Evolutionary conservation across 1,139 yeast genomes (phyloP).

Genomic region (Eremothecium sinecaudum): DNA sequence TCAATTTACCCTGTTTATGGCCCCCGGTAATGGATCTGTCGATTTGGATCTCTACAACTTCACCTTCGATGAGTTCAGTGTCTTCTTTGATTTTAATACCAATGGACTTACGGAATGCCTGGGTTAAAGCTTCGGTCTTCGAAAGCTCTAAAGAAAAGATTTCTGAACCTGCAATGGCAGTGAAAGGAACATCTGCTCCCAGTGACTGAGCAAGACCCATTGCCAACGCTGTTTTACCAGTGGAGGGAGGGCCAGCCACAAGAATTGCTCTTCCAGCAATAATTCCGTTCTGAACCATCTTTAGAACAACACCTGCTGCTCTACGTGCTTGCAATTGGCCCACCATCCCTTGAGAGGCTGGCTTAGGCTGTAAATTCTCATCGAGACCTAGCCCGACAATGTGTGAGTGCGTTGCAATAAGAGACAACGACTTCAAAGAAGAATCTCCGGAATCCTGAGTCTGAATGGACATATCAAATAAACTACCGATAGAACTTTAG

Average conservation of each 20-base stretch:
- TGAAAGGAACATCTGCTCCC: slow-evolving; percentile 90
- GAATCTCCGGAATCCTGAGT: slow-evolving; percentile 38
- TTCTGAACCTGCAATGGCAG: slow-evolving; percentile 91
- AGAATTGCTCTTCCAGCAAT: slow-evolving; percentile 96
- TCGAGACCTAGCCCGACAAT: slow-evolving; percentile 92
- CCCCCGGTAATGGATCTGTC: slow-evolving; percentile 96
- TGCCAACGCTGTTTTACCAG: slow-evolving; percentile 98
- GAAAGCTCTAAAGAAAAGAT: slow-evolving; percentile 83
- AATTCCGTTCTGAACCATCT: slow-evolving; percentile 86
- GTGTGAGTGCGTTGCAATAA: slow-evolving; percentile 95
- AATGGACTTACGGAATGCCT: slow-evolving; percentile 89
- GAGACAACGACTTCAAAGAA: slow-evolving; percentile 47
- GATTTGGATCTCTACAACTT: slow-evolving; percentile 95
- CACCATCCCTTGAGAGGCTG: slow-evolving; percentile 85
- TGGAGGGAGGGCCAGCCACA: slow-evolving; percentile 96
- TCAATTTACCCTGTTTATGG: slow-evolving; percentile 93
- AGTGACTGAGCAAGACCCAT: slow-evolving; percentile 89
- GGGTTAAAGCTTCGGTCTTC: slow-evolving; percentile 92
- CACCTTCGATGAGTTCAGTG: slow-evolving; percentile 96
- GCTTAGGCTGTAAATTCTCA: slow-evolving; percentile 77
- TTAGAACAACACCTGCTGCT: slow-evolving; percentile 89
- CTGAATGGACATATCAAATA: slow-evolving; percentile 37
- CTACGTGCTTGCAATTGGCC: slow-evolving; percentile 92
- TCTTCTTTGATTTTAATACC: slow-evolving; percentile 95
- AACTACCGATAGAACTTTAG: no score